Evolutionary conservation across 1,284 basidiomycete species (phyloP).

Genomic region (Peniophora sp.): DNA sequence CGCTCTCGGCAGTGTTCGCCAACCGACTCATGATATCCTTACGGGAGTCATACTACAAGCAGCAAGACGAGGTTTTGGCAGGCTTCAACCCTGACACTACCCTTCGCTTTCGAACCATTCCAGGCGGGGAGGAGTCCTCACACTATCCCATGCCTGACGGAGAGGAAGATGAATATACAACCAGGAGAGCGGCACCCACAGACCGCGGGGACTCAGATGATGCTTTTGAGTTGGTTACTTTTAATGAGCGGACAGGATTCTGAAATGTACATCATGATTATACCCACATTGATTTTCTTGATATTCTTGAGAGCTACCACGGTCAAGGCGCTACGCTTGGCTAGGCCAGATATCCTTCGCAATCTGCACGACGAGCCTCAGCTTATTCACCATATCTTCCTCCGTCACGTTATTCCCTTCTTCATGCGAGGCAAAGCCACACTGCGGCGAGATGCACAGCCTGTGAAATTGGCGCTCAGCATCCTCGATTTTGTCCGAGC

Average conservation of each 20-base stretch:
- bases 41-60: slow-evolving; percentile 10
- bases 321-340: not conserved
- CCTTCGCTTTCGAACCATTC: not conserved
- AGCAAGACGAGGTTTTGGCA: not conserved
- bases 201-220: not conserved
- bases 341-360: slow-evolving; percentile 45
- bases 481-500: slow-evolving; percentile 1
- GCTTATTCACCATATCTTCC: slow-evolving; percentile 43
- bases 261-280: not conserved
- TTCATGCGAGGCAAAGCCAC: slow-evolving; percentile 66
- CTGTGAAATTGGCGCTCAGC: slow-evolving; percentile 23
- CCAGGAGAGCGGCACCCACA: not conserved
- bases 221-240: not conserved
- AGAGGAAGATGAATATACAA: not conserved
- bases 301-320: not conserved
- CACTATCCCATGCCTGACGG: not conserved
- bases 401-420: slow-evolving; percentile 57
- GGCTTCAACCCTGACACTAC: not conserved
- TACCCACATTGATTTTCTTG: too few species aligned
- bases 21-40: slow-evolving; percentile 17
- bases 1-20: slow-evolving; percentile 14
- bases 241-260: not conserved
- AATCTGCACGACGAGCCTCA: slow-evolving; percentile 40
- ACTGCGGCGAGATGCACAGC: slow-evolving; percentile 66
- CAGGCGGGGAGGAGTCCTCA: not conserved